Evolutionary conservation across 768 basidiomycete species (phyloP), one percentile per base, ranked within the genome.

Genomic region (Mycena crocata): DNA sequence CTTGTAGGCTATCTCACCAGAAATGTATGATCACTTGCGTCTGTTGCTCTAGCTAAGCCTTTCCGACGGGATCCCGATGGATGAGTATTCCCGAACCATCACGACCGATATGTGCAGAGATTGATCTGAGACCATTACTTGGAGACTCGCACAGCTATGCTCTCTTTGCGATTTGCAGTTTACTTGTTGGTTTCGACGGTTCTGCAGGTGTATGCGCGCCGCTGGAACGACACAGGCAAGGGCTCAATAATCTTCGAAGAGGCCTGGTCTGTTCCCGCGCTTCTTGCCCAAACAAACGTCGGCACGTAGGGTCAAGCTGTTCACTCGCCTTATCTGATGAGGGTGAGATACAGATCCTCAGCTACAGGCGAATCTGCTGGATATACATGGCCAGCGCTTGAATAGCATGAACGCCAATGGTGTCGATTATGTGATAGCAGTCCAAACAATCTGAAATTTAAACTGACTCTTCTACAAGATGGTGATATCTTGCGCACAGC

Each of bases 171-270:
- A 37, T 21, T 65, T 13, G 7, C 40, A 1, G 6, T 65, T 45
- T 23, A 7, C 24, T 28, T 42, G 3, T 13, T 24, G 7, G 34
- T 42, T 24, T 64, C 62, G 21, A 34, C 37, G 17, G 28, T 64
- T 48, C 44, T 59, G n/a, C 63, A 50, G 32, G 39, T 54, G 4
- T 45, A 10, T 24, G 69, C 61, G 7, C 61, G 76, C 24, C 64
- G 70, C 44, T 81, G 78, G 77, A 74, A 72, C 30, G 71, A 80
- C 58, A 78, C 72, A 4, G 81, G 81, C 2, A 76, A 67, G 7
- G 82, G 82, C 9, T 73, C 77, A 15, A 82, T 83, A 32, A 75
- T 74, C 44, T 72, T 83, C 24, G 81, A 82, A 63, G 81, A 83
- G 69, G 82, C 82, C 0, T 83, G 79, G 78, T 78, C 78, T 0